A percentile compares a stretch with the other conserved stretches of the same genome.
These are phyloP conservation scores for Pyrenophora teres DNA, from an alignment of 2,329 filamentous ascomycete genomes.

Conservation along the genomic window DNA sequence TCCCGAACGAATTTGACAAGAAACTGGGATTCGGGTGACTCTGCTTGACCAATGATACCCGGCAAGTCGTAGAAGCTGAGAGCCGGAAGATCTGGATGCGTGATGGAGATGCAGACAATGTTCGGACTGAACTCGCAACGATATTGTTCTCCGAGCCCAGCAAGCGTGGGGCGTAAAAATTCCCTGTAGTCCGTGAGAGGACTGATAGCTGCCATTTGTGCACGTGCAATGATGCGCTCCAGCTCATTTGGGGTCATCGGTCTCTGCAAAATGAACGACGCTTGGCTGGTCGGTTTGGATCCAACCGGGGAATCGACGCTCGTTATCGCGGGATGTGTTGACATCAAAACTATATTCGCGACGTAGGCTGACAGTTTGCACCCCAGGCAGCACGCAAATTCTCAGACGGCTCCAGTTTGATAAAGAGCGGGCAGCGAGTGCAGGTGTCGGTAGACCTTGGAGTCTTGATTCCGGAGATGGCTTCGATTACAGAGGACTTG, in stretches of 20 bases:
- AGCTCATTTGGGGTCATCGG: conserved; percentile 67
- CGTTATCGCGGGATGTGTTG: conserved; percentile 48
- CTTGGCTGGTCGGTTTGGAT: conserved; percentile 40
- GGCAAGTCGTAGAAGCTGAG: conserved; percentile 86
- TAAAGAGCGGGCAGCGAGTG: conserved; percentile 80
- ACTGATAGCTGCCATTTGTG: conserved; percentile 78
- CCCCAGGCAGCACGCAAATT: conserved; percentile 59
- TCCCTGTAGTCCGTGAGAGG: conserved; percentile 58
- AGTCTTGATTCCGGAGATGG: conserved; percentile 66
- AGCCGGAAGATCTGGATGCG: conserved; percentile 70
- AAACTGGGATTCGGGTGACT: conserved; percentile 51
- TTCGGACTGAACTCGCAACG: conserved; percentile 80
- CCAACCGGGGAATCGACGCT: conserved; percentile 68
- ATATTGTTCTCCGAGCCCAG: conserved; percentile 16
- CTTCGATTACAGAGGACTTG: conserved; percentile 67
- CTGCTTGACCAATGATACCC: conserved; percentile 75
- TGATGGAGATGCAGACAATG: conserved; percentile 75
- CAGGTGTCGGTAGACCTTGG: conserved; percentile 74
- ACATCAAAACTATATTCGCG: conserved; percentile 64
- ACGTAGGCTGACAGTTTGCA: conserved; percentile 69
- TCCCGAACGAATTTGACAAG: conserved; percentile 74
- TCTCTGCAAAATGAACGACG: conserved; percentile 64
- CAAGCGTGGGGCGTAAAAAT: conserved; percentile 38
- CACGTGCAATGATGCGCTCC: conserved; percentile 70
- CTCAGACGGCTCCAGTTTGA: conserved; percentile 66